Evolutionary conservation across 2,329 filamentous ascomycete species (phyloP), one percentile per base, ranked within the genome.

Genomic region (Fusarium succisae): DNA sequence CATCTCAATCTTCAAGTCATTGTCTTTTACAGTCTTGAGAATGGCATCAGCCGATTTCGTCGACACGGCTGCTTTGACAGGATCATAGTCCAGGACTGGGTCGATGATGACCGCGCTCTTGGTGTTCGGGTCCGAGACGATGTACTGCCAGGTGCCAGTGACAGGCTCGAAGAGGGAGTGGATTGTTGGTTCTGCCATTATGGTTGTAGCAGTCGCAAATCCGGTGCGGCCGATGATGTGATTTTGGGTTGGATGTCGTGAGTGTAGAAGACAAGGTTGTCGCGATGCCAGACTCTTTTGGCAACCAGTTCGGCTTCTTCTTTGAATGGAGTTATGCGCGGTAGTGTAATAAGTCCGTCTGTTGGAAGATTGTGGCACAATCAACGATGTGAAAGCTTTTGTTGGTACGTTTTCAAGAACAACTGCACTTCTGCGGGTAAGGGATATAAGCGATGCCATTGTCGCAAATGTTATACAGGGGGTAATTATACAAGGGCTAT

Each of bases 101-200:
- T 92, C 91, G 73, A 92, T 91, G 58, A 92, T 88, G 63, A 85
- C 86, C 3, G 89, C 87, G 1, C 75, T 76, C 4, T 74, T 77
- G 0, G 87, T 89, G 0, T 76, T 65, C 0, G 88, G 85, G 68
- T 91, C 89, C 1, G 85, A 87, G 3, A 92, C 86, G 1, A 92
- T 73, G 69, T 91, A 91, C 76, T 91, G 90, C 87, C 87, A 91
- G 17, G 89, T 90, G 15, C 83, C 83, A 0, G 90, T 86, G 12
- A 69, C 60, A 7, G 51, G 37, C 32, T 78, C 76, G 26, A 78
- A 78, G 0, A 78, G 14, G 20, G 69, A 51, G 8, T 78, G 69
- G 2, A 78, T 28, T 0, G 30, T 56, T 24, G 76, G 74, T 10
- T 77, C 74, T 8, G 44, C 22, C 50, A 51, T 64, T 17, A 22